Evolutionary conservation across 2,329 filamentous ascomycete genomes (phyloP), one percentile per base, ranked within the genome.

Genomic region (Colletotrichum agaves): DNA sequence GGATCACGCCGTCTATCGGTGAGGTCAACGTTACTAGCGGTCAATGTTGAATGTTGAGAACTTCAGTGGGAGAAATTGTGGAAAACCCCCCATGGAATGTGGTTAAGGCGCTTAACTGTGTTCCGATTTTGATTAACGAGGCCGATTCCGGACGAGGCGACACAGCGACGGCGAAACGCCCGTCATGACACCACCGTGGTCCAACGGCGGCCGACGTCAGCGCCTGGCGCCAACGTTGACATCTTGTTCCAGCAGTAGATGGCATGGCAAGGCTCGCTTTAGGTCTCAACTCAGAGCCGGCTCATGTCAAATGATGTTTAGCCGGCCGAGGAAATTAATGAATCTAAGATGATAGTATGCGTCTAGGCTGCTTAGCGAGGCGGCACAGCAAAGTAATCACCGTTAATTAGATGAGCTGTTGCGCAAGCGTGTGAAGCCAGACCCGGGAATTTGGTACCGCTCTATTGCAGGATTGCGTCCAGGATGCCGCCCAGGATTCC

Each of bases 371-470:
- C 31, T 33, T 33, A 44, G 55, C 27, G 41, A 58, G 17, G 50
- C 19, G 27, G 50, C 50, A 53, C 31, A 37, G 50, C 17, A 19
- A 53, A 23, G 31, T 11, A 6, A 44, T n/a, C n/a, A n/a, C n/a
- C n/a, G n/a, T n/a, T n/a, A 39, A 57, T 58, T 46, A 27, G 56
- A 44, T 23, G 50, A 57, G 21, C 37, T 17, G 19, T 41, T 52
- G 46, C 13, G 13, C 60, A 43, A 44, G 59, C 31, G 52, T 63
- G 60, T 37, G 55, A 44, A 49, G 10, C 35, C 37, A 15, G 59
- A 63, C 52, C 63, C 63, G 59, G 39, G 43, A 63, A 52, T 41
- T 52, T 23, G 63, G 63, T 37, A 67, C 63, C 60, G 60, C 50
- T 67, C 50, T 67, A 43, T 57, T 67, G 60, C 44, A 67, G 63